Base-by-base conservation (phyloP, 345 rosid genomes). In the Brassica carinata region DNA sequence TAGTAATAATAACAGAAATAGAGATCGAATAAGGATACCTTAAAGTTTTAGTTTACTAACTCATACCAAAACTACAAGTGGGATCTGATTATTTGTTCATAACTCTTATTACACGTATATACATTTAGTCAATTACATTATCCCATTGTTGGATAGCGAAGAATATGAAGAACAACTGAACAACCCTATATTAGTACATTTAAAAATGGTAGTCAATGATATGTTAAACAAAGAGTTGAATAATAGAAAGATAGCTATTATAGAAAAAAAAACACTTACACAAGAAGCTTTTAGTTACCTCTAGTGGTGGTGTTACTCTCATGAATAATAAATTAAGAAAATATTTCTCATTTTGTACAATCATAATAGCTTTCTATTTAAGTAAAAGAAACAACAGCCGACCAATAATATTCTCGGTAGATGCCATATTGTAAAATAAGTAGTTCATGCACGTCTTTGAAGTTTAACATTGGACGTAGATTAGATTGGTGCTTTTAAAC, bases 381-480 rank as follows among this genome's bases (percentile, higher is more conserved):
- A 36, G 65, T 71, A 53, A 78, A 78, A 36, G 57, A 64, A 53
- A 64, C 67, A 72, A 64, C 26, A 27, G 40, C 67, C 72, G 38
- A 36, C 59, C 72, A 71, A 55, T 64, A 55, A 53, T 78, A 7
- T 78, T 78, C 71, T 30, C 55, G 1, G 40, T 23, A 11, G 64
- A 70, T 78, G 59, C 76, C 69, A 45, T 14, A 30, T 8, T 38
- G 8, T 62, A 26, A 26, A 5, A 29, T n/a, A 55, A 6, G 17
- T 27, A 61, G 63, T 30, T 40, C 48, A 68, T 59, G 62, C 68
- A 59, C 15, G n/a, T 57, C 13, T 18, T 19, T 57, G 27, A 57
- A 57, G 63, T 57, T 57, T 57, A 57, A 57, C 31, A 10, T 27
- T 26, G 33, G 33, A 26, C 15, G 33, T 61, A 61, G n/a, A 26